Evolutionary conservation across 2,329 filamentous ascomycete species (phyloP), one percentile per base, ranked within the genome.

Genomic region (Monilinia polystroma): DNA sequence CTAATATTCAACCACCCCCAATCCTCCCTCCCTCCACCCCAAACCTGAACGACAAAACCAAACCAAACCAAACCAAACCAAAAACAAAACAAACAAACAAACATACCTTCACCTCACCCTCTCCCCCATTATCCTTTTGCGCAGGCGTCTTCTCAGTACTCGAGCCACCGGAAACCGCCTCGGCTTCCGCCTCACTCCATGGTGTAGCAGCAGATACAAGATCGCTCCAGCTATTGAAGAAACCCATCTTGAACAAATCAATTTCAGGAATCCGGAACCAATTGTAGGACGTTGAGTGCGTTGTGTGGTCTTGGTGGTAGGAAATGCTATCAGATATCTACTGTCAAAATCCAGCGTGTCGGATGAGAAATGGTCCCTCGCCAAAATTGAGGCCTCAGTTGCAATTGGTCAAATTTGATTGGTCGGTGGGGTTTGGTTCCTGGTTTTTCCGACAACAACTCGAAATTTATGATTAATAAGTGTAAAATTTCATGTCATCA

Each of bases 201-300:
- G 87, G 87, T 80, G 83, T 82, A 73, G 84, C 86, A 70, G 86
- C 86, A 80, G 88, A 85, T 76, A 87, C 80, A 77, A 89, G 80
- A 77, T 89, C 87, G 76, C 81, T 82, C 75, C 87, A 83, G 73
- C 83, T 80, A 79, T 88, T 85, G 84, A 86, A 88, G 81, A 89
- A 82, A 81, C 85, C 86, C 87, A 89, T 89, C 79, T 70, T 75
- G 59, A 16, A 52, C 67, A 66, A 66, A 66, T 62, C 63, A 66
- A 63, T 54, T 63, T 51, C 58, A 68, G 68, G 64, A 56, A 60
- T 35, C 35, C 63, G 67, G 67, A 64, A 54, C 43, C 65, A 66
- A 66, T 63, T 66, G 65, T 66, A 57, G 55, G 45, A 63, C n/a
- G 65, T 66, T 63, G 65, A 52, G 56, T 63, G 41, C 26, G 56